Conservation (phyloP, 2,329 filamentous ascomycete genomes). For the Fusarium camptoceras region DNA sequence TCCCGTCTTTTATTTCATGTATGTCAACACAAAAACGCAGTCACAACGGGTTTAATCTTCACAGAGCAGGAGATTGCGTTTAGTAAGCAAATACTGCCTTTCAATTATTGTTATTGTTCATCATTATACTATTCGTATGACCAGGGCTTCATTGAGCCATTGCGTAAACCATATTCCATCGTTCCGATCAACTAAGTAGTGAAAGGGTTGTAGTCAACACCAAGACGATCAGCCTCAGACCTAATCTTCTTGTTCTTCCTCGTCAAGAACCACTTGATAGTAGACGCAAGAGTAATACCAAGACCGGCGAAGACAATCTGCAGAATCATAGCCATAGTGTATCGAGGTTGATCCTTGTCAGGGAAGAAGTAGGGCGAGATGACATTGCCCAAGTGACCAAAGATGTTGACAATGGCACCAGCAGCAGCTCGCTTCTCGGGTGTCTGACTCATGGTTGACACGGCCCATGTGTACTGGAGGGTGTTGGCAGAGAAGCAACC, state of each 20-base stretch:
- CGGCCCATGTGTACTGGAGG: conserved; percentile 52
- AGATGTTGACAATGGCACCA: conserved; percentile 52
- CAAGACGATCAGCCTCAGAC: conserved; percentile 25
- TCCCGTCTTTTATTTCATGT: no score
- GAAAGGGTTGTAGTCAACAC: conserved; percentile 31
- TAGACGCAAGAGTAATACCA: conserved; percentile 12
- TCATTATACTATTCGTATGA: neutral
- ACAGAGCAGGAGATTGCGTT: no score
- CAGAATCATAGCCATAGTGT: conserved; percentile 46
- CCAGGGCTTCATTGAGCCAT: neutral
- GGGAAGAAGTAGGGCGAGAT: conserved; percentile 56
- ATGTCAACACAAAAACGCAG: no score
- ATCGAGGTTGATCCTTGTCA: conserved; percentile 45
- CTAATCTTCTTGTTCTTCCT: conserved; percentile 38
- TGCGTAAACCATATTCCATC: neutral
- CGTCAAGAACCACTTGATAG: conserved; percentile 32
- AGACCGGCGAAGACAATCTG: conserved; percentile 32
- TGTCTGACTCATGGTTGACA: conserved; percentile 50
- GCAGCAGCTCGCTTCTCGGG: conserved; percentile 54
- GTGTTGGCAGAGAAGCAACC: conserved; percentile 50
- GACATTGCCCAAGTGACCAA: conserved; percentile 54
- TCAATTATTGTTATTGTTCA: neutral
- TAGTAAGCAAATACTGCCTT: neutral
- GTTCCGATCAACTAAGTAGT: conserved; percentile 5
- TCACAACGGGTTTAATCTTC: no score